A percentile compares a stretch with the other conserved stretches of the same genome.
phyloP scores from a whole-genome alignment of 2,329 filamentous ascomycete species.

The Colletotrichum destructivum region DNA sequence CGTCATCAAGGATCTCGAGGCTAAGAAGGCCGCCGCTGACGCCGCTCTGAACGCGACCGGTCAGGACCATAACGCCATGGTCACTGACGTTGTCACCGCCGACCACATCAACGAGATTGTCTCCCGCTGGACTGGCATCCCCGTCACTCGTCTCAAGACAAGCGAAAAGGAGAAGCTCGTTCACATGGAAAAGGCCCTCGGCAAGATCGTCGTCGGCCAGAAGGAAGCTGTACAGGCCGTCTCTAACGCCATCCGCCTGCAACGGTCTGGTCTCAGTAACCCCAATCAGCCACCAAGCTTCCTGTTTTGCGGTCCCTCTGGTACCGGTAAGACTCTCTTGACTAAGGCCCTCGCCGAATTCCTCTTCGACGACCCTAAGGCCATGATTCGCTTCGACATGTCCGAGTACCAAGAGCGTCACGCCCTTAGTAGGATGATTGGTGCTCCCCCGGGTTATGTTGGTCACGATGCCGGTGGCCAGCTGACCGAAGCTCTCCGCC shows the following conservation, averaged over 20 bases:
- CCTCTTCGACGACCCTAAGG: constrained; percentile 95
- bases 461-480: constrained; percentile 97
- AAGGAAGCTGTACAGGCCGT: constrained; percentile 94
- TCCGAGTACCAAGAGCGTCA: constrained; percentile 99
- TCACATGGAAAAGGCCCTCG: constrained; percentile 91
- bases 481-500: constrained; percentile 92
- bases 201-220: constrained; percentile 91
- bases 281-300: constrained; percentile 98
- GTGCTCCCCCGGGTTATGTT: constrained; percentile 95
- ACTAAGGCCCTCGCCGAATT: constrained; percentile 98
- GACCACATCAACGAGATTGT: constrained; percentile 99
- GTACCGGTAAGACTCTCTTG: constrained; percentile 97
- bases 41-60: constrained; percentile 72
- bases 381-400: constrained; percentile 99
- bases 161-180: constrained; percentile 99
- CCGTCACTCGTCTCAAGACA: constrained; percentile 92
- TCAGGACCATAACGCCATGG: constrained; percentile 77
- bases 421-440: constrained; percentile 96
- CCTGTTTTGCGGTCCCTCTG: constrained; percentile 98
- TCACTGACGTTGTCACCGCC: constrained; percentile 94
- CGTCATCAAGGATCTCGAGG: constrained; percentile 85
- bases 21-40: constrained; percentile 84
- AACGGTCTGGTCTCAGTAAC: constrained; percentile 94
- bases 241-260: constrained; percentile 94
- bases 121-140: constrained; percentile 97